These are phyloP conservation scores for Bromus sterilis DNA, from an alignment of 176 grass and related monocot species.

Conservation along the genomic window DNA sequence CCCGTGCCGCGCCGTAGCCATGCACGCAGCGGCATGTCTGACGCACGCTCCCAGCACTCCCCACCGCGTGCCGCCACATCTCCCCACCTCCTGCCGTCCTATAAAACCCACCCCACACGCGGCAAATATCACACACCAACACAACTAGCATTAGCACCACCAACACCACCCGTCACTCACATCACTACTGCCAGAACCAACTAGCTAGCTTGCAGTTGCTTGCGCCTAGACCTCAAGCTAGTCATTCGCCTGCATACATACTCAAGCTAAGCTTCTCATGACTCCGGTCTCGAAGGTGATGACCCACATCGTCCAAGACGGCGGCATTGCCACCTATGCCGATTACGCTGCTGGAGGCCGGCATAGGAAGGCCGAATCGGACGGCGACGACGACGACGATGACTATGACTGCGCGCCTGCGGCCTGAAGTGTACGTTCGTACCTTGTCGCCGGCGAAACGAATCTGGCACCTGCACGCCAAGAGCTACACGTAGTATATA, in stretches of 20 bases:
- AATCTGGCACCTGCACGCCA: not conserved
- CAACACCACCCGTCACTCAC: not conserved
- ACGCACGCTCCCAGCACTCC: constrained; percentile 12
- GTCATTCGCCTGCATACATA: no score
- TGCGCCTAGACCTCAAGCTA: not conserved
- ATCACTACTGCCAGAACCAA: not conserved
- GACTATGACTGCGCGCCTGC: constrained; percentile 65
- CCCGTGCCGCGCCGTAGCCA: not conserved
- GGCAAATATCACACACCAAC: not conserved
- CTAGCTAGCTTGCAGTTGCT: not conserved
- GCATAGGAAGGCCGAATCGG: constrained; percentile 27
- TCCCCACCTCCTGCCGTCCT: constrained; percentile 8
- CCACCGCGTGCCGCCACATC: constrained; percentile 33
- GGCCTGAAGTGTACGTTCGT: constrained; percentile 21
- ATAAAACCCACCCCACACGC: constrained; percentile 33
- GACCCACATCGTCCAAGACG: not conserved
- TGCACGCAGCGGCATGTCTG: constrained; percentile 27
- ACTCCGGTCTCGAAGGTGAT: constrained; percentile 1
- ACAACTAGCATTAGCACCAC: constrained; percentile 13
- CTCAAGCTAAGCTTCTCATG: no score
- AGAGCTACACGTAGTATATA: not conserved
- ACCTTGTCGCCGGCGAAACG: not conserved
- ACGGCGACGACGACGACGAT: constrained; percentile 52
- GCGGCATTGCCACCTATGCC: constrained; percentile 28
- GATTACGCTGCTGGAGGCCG: not conserved